Base-by-base conservation (phyloP, 345 rosid genomes). In the Geranium brycei region DNA sequence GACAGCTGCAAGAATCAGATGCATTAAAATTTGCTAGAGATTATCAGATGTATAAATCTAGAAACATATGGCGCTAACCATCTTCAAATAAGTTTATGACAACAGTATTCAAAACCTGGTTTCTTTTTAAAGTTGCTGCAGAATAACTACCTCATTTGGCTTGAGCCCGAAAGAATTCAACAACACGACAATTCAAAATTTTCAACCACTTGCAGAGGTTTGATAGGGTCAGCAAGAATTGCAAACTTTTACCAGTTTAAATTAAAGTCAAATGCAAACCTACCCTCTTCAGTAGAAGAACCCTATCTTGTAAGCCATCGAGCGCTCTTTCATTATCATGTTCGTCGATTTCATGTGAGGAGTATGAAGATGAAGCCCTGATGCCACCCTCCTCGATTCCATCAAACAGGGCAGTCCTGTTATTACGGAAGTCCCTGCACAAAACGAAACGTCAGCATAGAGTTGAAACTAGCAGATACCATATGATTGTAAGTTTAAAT, bases 321-420 rank as follows among this genome's bases (percentile, higher is more conserved):
- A 89, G 38, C 23, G 93, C 98, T 79, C 81, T 82, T 64, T 92
- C 97, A 67, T 92, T 92, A 57, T 86, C 98, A 71, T 89, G 96
- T 80, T 89, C 96, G 59, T 89, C 82, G 71, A 89, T 92, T 77
- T 87, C 98, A 66, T 87, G 95, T 19, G 89, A 77, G 55, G 86
- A 84, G 80, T 85, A 92, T 30, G 89, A 81, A 73, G 98, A 72
- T 5, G 88, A 73, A 38, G 91, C 91, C 79, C 95, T 83, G 68
- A 92, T 87, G 74, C 98, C 97, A 73, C 98, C 97, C 75, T 89
- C 98, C 76, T 87, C 98, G 7, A 89, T 83, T 62, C 95, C 95
- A 77, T 92, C 95, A 78, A 89, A 92, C 47, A 89, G 91, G 40
- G 88, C 76, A 62, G 80, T 76, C 79, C 86, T 87, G 64, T 71